Base-by-base conservation (phyloP, 2,329 filamentous ascomycete species). In the Ceratocystis harringtonii region DNA sequence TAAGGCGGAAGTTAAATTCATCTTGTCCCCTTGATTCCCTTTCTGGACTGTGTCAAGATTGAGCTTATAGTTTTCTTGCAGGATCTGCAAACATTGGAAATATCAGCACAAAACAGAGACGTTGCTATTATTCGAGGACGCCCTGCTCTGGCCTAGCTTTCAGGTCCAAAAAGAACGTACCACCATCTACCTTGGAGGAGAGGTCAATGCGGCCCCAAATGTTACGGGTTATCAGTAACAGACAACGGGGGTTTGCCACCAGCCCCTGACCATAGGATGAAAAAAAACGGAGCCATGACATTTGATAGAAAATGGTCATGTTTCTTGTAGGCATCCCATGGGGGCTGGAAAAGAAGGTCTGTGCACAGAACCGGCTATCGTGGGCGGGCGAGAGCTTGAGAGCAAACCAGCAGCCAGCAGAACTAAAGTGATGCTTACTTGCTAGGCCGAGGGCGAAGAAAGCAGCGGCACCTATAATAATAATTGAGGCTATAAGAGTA, bases 271-370 rank as follows among this genome's bases (percentile, higher is more conserved):
- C 6, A n/a, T 58, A 58, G n/a, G 55, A 32, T 17, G 30, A 58
- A 58, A 58, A 58, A 58, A 19, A 58, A 28, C 8, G 28, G 55
- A 32, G 55, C 55, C 28, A 58, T 36, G 55, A 58, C 55, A 58
- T n/a, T 58, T 58, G 55, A 58, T 58, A 58, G 55, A 58, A 17
- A 8, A n/a, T 58, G 55, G 25, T 8, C 22, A 28, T 58, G 55
- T 58, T 58, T 58, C 55, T 58, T 58, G 55, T 58, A 36, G n/a
- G 55, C 55, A 58, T 58, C 55, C 55, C 32, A 10, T 8, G 36
- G 55, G 55, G 55, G 55, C 55, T 58, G 55, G 55, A 32, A 22
- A 10, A 58, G 28, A 58, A 36, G 55, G 55, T 12, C 55, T 58
- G 55, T 58, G 55, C 55, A 32, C 28, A 8, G 22, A 25, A 10